These are phyloP conservation scores for Schizothecium vesticola DNA, from an alignment of 495 filamentous ascomycete species.

Conservation along the genomic window DNA sequence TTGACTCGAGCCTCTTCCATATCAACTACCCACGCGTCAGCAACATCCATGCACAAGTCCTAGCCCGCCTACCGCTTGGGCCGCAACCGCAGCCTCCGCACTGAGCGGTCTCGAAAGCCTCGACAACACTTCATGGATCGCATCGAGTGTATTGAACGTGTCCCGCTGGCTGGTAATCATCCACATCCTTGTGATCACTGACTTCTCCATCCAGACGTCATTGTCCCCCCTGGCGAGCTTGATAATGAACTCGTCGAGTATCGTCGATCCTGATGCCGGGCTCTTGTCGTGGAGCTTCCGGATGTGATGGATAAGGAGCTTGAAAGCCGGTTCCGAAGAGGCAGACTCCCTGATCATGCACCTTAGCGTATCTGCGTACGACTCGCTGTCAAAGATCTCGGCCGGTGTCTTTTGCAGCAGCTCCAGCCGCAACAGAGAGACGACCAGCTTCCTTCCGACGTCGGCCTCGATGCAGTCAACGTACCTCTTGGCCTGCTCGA, in stretches of 20 bases:
- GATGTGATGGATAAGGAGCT: slow-evolving; percentile 63
- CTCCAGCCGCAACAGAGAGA: slow-evolving; percentile 67
- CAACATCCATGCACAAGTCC: neutral
- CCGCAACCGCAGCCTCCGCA: slow-evolving; percentile 59
- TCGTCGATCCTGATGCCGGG: slow-evolving; percentile 45
- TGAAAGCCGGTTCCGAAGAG: slow-evolving; percentile 59
- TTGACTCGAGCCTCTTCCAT: slow-evolving; percentile 67
- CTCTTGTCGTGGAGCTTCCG: slow-evolving; percentile 57
- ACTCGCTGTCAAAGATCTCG: slow-evolving; percentile 42
- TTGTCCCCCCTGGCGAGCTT: slow-evolving; percentile 39
- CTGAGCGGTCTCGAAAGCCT: slow-evolving; percentile 34
- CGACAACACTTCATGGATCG: slow-evolving; percentile 17
- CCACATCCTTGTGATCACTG: slow-evolving; percentile 58
- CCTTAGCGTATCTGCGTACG: slow-evolving; percentile 47
- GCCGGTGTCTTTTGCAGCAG: slow-evolving; percentile 44
- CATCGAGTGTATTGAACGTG: slow-evolving; percentile 19
- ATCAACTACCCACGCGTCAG: slow-evolving; percentile 49
- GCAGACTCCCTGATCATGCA: slow-evolving; percentile 53
- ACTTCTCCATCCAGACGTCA: slow-evolving; percentile 57
- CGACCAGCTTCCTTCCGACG: slow-evolving; percentile 55
- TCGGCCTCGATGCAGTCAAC: slow-evolving; percentile 56
- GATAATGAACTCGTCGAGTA: slow-evolving; percentile 56
- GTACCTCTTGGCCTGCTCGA: slow-evolving; percentile 52
- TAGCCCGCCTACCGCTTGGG: slow-evolving; percentile 54
- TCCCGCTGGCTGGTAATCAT: slow-evolving; percentile 42